A percentile compares a stretch with the other conserved stretches of the same genome.
Conservation (phyloP, 306 rosid species). For the Lagenaria siceraria region DNA sequence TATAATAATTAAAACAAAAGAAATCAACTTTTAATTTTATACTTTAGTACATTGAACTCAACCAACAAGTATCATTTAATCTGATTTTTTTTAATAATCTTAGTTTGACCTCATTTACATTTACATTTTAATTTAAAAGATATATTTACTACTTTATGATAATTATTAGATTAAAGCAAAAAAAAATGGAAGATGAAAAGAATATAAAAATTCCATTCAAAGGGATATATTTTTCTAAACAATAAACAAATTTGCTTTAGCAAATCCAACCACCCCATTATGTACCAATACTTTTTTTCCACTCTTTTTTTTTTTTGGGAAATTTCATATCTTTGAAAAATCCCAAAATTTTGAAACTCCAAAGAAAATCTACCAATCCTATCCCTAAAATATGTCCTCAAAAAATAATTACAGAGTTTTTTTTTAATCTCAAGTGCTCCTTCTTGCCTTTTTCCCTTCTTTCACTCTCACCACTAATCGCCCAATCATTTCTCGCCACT, state of each 20-base stretch:
- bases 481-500: neutral
- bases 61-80: too few species aligned
- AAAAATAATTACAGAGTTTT: neutral
- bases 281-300: neutral
- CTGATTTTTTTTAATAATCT: too few species aligned
- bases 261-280: slow-evolving; percentile 9
- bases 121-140: neutral
- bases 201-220: neutral
- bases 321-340: neutral
- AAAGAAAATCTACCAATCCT: neutral
- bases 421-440: neutral
- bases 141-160: neutral
- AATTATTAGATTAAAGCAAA: neutral
- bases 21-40: too few species aligned
- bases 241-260: slow-evolving; percentile 5
- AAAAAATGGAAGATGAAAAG: neutral
- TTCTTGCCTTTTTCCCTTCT: neutral
- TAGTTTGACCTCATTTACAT: neutral
- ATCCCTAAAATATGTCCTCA: neutral
- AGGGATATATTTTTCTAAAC: neutral
- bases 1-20: too few species aligned
- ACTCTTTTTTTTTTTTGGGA: neutral
- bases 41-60: too few species aligned
- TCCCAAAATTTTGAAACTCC: neutral
- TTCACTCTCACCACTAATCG: neutral